Conservation (phyloP, 768 basidiomycete species). For the Pleurotus ostreatus region DNA sequence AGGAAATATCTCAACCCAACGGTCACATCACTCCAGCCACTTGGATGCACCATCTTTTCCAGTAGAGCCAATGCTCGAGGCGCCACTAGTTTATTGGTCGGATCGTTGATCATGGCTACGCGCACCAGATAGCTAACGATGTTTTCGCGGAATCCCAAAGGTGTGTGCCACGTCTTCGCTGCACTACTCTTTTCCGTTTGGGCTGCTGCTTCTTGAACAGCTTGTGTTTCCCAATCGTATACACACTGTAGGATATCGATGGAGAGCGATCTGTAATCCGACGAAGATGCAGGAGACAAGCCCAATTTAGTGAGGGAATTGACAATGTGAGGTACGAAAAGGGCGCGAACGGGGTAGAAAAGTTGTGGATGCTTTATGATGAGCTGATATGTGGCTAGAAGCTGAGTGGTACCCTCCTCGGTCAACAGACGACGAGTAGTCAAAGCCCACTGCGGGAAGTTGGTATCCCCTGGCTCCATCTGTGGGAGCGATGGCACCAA, state of each 20-base stretch:
- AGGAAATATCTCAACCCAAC: constrained; percentile 91
- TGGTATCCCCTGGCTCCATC: constrained; percentile 51
- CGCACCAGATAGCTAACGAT: constrained; percentile 96
- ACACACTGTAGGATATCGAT: constrained; percentile 91
- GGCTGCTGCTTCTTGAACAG: constrained; percentile 22
- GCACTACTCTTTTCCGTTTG: constrained; percentile 17
- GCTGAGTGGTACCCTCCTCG: constrained; percentile 75
- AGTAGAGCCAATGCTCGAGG: constrained; percentile 65
- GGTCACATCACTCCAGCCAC: constrained; percentile 88
- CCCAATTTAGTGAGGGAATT: constrained; percentile 86
- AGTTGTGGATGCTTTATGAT: constrained; percentile 87
- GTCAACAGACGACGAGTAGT: constrained; percentile 80
- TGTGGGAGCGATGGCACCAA: constrained; percentile 79
- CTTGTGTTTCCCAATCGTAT: constrained; percentile 88
- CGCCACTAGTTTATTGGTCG: constrained; percentile 42
- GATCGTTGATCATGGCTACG: constrained; percentile 70
- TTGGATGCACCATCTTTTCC: constrained; percentile 73
- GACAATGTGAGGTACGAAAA: constrained; percentile 93
- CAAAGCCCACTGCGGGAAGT: constrained; percentile 78
- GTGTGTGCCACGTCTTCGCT: constrained; percentile 61
- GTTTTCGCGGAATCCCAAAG: constrained; percentile 77
- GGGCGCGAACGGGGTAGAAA: constrained; percentile 88
- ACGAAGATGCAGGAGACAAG: constrained; percentile 62
- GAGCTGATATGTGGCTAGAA: constrained; percentile 84
- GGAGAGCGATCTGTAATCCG: constrained; percentile 81